Evolutionary conservation across 2,329 filamentous ascomycete species (phyloP).

Genomic region (Fusarium sambucinum): DNA sequence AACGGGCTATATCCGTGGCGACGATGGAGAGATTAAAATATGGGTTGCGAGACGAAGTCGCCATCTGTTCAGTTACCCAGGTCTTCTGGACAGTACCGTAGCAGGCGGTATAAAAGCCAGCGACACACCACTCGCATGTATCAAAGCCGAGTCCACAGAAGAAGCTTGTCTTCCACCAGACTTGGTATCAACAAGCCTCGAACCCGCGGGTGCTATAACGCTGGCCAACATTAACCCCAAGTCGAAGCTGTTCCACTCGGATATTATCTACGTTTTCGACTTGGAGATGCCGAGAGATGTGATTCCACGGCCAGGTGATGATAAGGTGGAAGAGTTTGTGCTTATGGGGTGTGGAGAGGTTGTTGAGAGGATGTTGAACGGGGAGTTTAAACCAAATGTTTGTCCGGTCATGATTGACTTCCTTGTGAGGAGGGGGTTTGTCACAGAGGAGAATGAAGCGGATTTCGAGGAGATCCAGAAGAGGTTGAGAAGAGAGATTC

Average conservation of each 20-base stretch:
- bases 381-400: constrained; percentile 89
- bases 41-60: constrained; percentile 78
- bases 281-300: constrained; percentile 71
- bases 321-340: constrained; percentile 82
- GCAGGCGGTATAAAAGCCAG: constrained; percentile 79
- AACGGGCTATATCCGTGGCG: constrained; percentile 67
- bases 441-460: constrained; percentile 78
- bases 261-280: constrained; percentile 78
- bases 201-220: constrained; percentile 53
- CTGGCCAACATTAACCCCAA: constrained; percentile 49
- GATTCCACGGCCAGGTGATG: constrained; percentile 75
- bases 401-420: constrained; percentile 84
- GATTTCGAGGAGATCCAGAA: constrained; percentile 76
- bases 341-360: constrained; percentile 73
- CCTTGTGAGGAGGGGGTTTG: constrained; percentile 78
- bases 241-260: constrained; percentile 51
- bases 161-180: constrained; percentile 66
- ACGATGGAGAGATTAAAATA: constrained; percentile 65
- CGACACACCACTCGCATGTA: constrained; percentile 73
- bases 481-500: constrained; percentile 59
- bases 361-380: constrained; percentile 69
- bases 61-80: constrained; percentile 78
- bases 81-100: constrained; percentile 83
- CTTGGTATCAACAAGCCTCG: constrained; percentile 46
- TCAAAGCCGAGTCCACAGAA: constrained; percentile 78